These are phyloP conservation scores for Fusarium ramigenum DNA, from an alignment of 2,329 filamentous ascomycete genomes.

Conservation along the genomic window DNA sequence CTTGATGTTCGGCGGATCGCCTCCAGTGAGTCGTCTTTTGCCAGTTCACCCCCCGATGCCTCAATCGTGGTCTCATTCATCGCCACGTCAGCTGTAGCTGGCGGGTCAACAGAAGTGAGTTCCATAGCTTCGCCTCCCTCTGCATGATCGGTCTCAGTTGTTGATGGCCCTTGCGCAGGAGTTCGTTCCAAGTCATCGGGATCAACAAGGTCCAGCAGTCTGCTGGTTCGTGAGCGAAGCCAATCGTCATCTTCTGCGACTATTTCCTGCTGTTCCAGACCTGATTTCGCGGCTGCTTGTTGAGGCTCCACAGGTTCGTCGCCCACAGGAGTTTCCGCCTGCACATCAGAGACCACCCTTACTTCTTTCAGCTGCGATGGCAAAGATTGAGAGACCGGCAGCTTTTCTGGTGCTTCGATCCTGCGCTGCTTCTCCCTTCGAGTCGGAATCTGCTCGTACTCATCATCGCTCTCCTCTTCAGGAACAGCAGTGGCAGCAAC, in stretches of 20 bases:
- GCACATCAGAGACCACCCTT: constrained; percentile 13
- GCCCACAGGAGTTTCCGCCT: constrained; percentile 23
- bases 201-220: constrained; percentile 84
- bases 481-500: constrained; percentile 51
- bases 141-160: constrained; percentile 25
- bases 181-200: constrained; percentile 65
- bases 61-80: constrained; percentile 41
- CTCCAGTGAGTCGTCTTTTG: constrained; percentile 44
- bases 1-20: constrained; percentile 76
- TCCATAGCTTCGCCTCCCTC: constrained; percentile 26
- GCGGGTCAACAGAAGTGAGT: constrained; percentile 22
- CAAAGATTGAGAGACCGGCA: constrained; percentile 26
- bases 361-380: constrained; percentile 33
- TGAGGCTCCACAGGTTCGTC: constrained; percentile 34
- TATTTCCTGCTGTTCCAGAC: constrained; percentile 41
- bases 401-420: constrained; percentile 42
- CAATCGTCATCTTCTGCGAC: constrained; percentile 84
- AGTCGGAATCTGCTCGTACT: constrained; percentile 74
- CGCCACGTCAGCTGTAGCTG: constrained; percentile 29
- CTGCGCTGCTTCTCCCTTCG: constrained; percentile 59
- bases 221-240: constrained; percentile 88
- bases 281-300: constrained; percentile 31
- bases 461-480: constrained; percentile 74
- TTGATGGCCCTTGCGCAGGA: constrained; percentile 25
- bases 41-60: constrained; percentile 38